Evolutionary conservation across 352 stramenopile species (phyloP).

Genomic region (Pythium vanterpoolii): DNA sequence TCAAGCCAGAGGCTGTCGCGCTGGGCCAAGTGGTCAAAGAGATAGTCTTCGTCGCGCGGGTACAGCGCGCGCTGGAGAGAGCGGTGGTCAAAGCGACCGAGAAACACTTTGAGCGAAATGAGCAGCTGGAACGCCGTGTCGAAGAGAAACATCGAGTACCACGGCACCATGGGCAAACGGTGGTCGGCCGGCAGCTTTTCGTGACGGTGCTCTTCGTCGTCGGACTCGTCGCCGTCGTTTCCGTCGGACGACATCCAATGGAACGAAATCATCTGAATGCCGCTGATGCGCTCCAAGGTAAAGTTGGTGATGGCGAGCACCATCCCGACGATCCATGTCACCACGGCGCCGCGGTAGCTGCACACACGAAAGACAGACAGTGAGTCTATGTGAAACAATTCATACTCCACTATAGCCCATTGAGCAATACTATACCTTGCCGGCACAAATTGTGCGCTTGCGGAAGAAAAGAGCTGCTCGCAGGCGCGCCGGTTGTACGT

Average conservation of each 20-base stretch:
- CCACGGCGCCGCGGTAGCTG: conserved; percentile 71
- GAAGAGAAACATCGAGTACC: conserved; percentile 93
- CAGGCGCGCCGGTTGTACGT: conserved; percentile 81
- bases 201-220: conserved; percentile 44
- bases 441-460: conserved; percentile 56
- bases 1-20: conserved; percentile 91
- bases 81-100: conserved; percentile 89
- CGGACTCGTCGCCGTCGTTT: conserved; percentile 37
- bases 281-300: conserved; percentile 74
- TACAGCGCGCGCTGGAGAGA: conserved; percentile 88
- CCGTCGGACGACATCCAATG: conserved; percentile 61
- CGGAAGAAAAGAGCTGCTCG: conserved; percentile 73
- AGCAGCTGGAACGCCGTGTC: conserved; percentile 91
- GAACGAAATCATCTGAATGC: conserved; percentile 78
- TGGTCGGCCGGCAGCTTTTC: conserved; percentile 69
- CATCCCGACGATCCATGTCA: conserved; percentile 86
- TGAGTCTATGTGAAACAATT: neutral
- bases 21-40: conserved; percentile 78
- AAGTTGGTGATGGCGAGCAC: conserved; percentile 82
- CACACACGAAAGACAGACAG: neutral
- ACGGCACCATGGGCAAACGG: conserved; percentile 90
- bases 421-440: conserved; percentile 30
- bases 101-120: conserved; percentile 92
- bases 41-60: conserved; percentile 63
- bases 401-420: neutral